A percentile compares a stretch with the other conserved stretches of the same genome.
Evolutionary conservation across 1,139 yeast species (phyloP).

Genomic region (Geotrichum reessii): DNA sequence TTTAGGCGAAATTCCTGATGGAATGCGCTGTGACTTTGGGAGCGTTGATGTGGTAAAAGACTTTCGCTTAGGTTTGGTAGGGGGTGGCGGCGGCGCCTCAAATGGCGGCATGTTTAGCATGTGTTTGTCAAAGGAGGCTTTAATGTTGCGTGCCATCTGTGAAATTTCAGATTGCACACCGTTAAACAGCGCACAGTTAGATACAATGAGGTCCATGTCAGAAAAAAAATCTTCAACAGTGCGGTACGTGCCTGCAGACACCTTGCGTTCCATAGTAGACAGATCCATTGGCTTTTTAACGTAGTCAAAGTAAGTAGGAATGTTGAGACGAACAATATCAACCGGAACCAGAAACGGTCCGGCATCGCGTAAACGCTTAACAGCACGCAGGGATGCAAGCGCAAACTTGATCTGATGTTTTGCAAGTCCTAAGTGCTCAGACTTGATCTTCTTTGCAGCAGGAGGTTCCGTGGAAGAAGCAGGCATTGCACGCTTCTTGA

Average conservation of each 20-base stretch:
- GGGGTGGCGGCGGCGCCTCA: constrained; percentile 42
- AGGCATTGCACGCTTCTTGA: background rate
- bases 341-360: constrained; percentile 87
- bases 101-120: constrained; percentile 86
- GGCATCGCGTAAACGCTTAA: constrained; percentile 88
- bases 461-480: constrained; percentile 21
- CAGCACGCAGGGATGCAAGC: constrained; percentile 47
- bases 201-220: constrained; percentile 82
- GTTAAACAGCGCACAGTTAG: constrained; percentile 75
- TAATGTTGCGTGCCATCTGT: constrained; percentile 84
- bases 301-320: constrained; percentile 83
- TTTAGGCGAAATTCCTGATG: constrained; percentile 25
- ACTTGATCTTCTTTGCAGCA: constrained; percentile 18
- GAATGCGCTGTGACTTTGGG: constrained; percentile 29
- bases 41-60: constrained; percentile 24
- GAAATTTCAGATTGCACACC: constrained; percentile 81
- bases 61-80: constrained; percentile 28
- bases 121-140: constrained; percentile 89
- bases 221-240: constrained; percentile 60
- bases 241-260: constrained; percentile 63
- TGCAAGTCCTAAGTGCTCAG: constrained; percentile 55
- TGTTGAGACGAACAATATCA: constrained; percentile 78
- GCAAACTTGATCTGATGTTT: constrained; percentile 72
- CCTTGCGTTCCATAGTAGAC: constrained; percentile 79
- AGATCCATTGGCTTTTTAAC: constrained; percentile 91